Evolutionary conservation across 345 rosid genomes (phyloP), one percentile per base, ranked within the genome.

Genomic region (Citrus maxima): DNA sequence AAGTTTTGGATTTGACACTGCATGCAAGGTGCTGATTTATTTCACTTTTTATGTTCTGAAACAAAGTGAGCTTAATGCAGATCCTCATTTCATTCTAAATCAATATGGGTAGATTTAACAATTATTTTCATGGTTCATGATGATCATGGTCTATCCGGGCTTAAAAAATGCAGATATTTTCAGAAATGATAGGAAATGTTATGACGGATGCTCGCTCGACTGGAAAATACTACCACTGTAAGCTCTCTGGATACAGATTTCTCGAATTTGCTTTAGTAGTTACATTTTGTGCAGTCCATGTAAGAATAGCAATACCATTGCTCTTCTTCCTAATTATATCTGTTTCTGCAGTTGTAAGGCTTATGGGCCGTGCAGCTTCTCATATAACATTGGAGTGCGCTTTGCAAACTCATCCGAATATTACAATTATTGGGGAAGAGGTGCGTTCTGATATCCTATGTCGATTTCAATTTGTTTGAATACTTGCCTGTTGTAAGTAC

Each of bases 281-380:
- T 46, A 46, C 51, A 46, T 46, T 12, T 46, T 13, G 51, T 46
- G 0, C 14, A 46, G 51, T 46, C 51, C 16, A 46, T 13, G 25
- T 59, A 46, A 2, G 14, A 4, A 2, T 59, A 10, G 21, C 59
- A 5, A n/a, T 59, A 3, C 12, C 7, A 28, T 35, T 24, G 51
- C 24, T n/a, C 7, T 7, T 51, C 16, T 28, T 30, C 25, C 38
- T 7, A 51, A 71, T 30, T 14, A n/a, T 7, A 12, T 51, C 32
- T 14, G 22, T 75, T 19, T 7, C 60, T 77, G 59, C 81, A 86
- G 88, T 86, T 79, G 85, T 83, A 35, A 74, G 88, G 76, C 86
- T 86, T 61, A 83, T 86, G 86, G 88, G 88, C 35, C 88, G 88
- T 65, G 86, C 88, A 37, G 88, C 88, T 59, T 86, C 88, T 24